phyloP scores from a whole-genome alignment of 2,329 filamentous ascomycete genomes.

The Stagonosporopsis chrysanthemi region DNA sequence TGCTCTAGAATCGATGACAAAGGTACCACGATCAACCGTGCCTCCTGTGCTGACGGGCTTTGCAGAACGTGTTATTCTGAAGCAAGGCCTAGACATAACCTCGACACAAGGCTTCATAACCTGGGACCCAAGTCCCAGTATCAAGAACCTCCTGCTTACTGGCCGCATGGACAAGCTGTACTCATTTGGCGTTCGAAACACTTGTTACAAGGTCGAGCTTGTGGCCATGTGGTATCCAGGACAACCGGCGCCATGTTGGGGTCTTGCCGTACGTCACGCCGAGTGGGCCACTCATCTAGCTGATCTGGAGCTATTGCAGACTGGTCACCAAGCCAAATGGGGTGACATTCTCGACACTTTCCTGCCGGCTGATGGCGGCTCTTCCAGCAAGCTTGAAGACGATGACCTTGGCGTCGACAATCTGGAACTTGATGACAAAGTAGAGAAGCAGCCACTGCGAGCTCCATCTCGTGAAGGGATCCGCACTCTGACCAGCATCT shows the following conservation, averaged over 20 bases:
- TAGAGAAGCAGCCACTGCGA: neutral
- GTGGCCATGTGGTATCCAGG: conserved; percentile 40
- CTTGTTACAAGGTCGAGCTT: conserved; percentile 38
- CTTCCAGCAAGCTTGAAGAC: conserved; percentile 8
- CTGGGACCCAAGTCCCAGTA: conserved; percentile 28
- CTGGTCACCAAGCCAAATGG: conserved; percentile 34
- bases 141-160: conserved; percentile 21
- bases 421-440: conserved; percentile 8
- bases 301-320: conserved; percentile 35
- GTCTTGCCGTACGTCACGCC: conserved; percentile 38
- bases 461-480: conserved; percentile 29
- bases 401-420: conserved; percentile 15
- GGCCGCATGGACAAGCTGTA: conserved; percentile 40
- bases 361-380: conserved; percentile 38
- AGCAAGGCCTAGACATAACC: conserved; percentile 17
- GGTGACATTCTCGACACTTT: conserved; percentile 33
- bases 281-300: conserved; percentile 41
- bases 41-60: conserved; percentile 36
- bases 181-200: conserved; percentile 39
- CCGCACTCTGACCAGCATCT: conserved; percentile 29
- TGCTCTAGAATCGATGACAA: conserved; percentile 36
- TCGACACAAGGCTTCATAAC: conserved; percentile 29
- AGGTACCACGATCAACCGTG: conserved; percentile 23
- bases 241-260: conserved; percentile 36
- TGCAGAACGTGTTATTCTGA: conserved; percentile 31